Evolutionary conservation across 352 stramenopile genomes (phyloP).

Genomic region (Pythium diclinum): DNA sequence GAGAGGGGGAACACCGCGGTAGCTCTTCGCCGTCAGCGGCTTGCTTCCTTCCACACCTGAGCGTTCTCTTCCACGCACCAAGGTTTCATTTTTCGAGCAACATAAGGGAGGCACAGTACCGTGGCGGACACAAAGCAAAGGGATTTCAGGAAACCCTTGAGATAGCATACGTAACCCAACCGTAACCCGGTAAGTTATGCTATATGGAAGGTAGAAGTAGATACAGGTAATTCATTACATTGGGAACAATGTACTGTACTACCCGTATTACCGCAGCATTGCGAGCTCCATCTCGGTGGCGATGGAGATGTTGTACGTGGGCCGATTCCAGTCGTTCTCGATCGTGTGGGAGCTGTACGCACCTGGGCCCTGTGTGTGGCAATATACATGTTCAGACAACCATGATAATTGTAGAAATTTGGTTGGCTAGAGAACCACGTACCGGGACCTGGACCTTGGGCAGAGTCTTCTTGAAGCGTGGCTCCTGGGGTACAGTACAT

Average conservation of each 20-base stretch:
- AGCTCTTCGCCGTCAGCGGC: background rate
- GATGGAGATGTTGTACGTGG: conserved; percentile 87
- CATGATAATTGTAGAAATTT: background rate
- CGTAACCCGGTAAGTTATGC: background rate
- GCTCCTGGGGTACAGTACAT: conserved; percentile 42
- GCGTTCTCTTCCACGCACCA: conserved; percentile 3
- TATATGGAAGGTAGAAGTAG: background rate
- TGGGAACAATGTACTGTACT: background rate
- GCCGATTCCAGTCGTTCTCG: conserved; percentile 79
- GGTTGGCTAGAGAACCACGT: conserved; percentile 8
- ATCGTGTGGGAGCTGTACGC: conserved; percentile 71
- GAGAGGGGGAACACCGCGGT: background rate
- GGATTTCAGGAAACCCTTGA: background rate
- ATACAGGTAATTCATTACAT: background rate
- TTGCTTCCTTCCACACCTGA: background rate
- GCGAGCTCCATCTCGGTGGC: conserved; percentile 81
- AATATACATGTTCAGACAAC: background rate
- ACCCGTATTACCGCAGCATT: conserved; percentile 37
- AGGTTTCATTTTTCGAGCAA: conserved; percentile 4
- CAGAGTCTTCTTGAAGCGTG: conserved; percentile 64
- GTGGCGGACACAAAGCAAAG: background rate
- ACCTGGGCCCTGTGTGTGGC: conserved; percentile 48
- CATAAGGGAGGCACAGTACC: conserved; percentile 9
- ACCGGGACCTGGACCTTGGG: conserved; percentile 58
- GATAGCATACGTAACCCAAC: background rate